These are phyloP conservation scores for Alternaria ventricosa DNA, from an alignment of 2,329 filamentous ascomycete species.

Conservation along the genomic window DNA sequence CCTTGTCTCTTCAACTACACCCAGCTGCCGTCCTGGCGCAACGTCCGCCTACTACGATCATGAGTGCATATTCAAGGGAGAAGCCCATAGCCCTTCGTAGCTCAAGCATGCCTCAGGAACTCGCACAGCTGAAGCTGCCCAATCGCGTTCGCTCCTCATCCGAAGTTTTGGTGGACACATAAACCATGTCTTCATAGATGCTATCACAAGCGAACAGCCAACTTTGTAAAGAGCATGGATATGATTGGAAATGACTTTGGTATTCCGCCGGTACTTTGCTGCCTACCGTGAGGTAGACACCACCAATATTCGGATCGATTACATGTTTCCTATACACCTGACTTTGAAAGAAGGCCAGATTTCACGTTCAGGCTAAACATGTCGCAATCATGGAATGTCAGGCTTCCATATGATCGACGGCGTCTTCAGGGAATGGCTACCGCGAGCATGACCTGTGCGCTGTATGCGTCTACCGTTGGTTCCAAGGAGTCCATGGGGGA, in stretches of 20 bases:
- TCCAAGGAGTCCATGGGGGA: not conserved
- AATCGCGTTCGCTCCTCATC: not conserved
- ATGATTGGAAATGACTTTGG: not conserved
- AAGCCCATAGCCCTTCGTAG: not conserved
- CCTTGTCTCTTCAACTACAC: not conserved
- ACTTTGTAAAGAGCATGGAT: not conserved
- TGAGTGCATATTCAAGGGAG: not conserved
- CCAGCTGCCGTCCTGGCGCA: not conserved
- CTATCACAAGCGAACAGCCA: not conserved
- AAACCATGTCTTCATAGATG: not conserved
- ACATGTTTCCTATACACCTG: not conserved
- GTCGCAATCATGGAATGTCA: not conserved
- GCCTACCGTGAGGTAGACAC: not conserved
- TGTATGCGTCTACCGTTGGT: not conserved
- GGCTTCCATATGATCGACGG: not conserved
- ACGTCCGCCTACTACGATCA: not conserved
- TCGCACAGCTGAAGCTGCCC: not conserved
- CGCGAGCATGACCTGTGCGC: not conserved
- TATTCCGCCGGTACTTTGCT: not conserved
- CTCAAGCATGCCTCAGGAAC: not conserved
- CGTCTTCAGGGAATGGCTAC: not conserved
- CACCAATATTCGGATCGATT: not conserved
- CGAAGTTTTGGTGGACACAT: not conserved
- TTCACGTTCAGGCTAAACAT: not conserved
- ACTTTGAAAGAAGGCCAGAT: not conserved